Conservation (phyloP, 2,329 filamentous ascomycete genomes). For the Lasiodiplodia gonubiensis region DNA sequence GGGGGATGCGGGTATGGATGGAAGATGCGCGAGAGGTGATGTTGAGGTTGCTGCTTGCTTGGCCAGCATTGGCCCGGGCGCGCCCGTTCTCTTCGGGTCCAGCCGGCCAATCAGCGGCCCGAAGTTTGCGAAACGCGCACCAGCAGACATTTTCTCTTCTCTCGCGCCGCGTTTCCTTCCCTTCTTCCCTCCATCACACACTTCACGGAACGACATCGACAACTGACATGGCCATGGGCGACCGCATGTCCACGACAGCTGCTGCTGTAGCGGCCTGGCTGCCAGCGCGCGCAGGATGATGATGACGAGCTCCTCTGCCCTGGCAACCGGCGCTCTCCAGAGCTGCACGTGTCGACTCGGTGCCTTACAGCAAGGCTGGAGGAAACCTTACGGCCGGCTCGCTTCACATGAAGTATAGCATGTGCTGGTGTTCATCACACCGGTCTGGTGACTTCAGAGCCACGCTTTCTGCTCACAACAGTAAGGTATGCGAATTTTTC, state of each 20-base stretch:
- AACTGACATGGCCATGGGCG: background rate
- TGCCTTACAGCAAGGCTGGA: background rate
- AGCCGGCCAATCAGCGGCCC: conserved; percentile 28
- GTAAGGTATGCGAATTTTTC: conserved; percentile 9
- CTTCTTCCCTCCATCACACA: background rate
- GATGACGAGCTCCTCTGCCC: background rate
- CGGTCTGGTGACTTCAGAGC: background rate
- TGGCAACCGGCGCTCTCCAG: background rate
- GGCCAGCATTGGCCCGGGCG: conserved; percentile 2
- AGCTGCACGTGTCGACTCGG: conserved; percentile 11
- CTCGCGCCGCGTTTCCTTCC: no score
- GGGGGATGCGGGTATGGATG: background rate
- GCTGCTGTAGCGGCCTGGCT: background rate
- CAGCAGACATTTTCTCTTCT: background rate
- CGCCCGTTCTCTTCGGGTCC: conserved; percentile 1
- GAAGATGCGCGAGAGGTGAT: conserved; percentile 21
- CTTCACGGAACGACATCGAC: background rate
- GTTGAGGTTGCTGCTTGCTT: conserved; percentile 22
- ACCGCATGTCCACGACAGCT: background rate
- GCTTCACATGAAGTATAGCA: background rate
- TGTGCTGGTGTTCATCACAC: background rate
- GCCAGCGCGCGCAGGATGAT: background rate
- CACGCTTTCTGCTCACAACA: background rate
- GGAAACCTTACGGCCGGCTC: background rate
- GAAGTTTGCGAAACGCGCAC: conserved; percentile 15